A percentile compares a stretch with the other conserved stretches of the same genome.
phyloP scores from a whole-genome alignment of 1,284 basidiomycete genomes.

The Rugiboletus extremiorientalis region DNA sequence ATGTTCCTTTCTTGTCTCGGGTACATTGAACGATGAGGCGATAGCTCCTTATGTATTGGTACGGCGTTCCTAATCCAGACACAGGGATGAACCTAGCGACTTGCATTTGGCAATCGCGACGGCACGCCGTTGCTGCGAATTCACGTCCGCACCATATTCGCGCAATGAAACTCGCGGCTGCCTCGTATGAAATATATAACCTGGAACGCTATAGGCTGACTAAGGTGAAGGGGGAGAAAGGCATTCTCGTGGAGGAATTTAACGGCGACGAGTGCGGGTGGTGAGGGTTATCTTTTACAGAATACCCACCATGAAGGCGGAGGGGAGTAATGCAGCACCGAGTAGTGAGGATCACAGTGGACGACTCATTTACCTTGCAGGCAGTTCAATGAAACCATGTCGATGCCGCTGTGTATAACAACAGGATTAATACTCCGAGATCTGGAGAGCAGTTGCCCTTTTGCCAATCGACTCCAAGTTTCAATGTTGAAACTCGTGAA shows the following conservation, averaged over 20 bases:
- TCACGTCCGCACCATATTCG: slow-evolving; percentile 76
- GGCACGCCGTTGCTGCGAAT: slow-evolving; percentile 79
- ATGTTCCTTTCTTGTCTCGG: no score
- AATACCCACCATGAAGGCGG: not conserved
- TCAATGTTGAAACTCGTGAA: no score
- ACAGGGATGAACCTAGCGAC: slow-evolving; percentile 88
- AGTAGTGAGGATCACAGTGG: no score
- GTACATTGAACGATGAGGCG: no score
- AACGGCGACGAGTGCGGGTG: slow-evolving; percentile 69
- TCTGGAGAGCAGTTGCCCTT: no score
- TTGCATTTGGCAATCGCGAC: slow-evolving; percentile 92
- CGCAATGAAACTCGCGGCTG: slow-evolving; percentile 79
- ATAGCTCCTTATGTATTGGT: slow-evolving; percentile 86
- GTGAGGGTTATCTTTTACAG: no score
- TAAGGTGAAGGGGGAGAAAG: slow-evolving; percentile 59
- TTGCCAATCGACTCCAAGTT: no score
- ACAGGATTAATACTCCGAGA: no score
- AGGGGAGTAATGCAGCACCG: no score
- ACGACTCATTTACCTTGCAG: no score
- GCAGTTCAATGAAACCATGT: no score
- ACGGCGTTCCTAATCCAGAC: slow-evolving; percentile 75
- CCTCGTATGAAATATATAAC: slow-evolving; percentile 77
- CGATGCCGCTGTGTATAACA: no score
- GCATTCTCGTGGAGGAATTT: slow-evolving; percentile 60
- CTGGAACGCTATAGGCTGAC: slow-evolving; percentile 74